Evolutionary conservation across 768 basidiomycete genomes (phyloP), one percentile per base, ranked within the genome.

Genomic region (Lentinula edodes): DNA sequence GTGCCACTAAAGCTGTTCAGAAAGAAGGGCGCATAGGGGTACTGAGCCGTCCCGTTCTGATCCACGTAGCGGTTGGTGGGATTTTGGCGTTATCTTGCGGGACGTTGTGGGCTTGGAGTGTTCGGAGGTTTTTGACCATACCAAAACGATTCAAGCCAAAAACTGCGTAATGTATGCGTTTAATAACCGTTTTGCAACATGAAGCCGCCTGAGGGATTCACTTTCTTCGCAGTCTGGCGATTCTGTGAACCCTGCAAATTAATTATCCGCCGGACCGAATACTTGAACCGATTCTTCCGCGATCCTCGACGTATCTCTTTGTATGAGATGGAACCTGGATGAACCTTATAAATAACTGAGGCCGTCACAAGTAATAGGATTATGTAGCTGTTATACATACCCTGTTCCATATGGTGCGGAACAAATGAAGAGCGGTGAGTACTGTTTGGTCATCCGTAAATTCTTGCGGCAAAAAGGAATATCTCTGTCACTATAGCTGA

Each of bases 61-160:
- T 68, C 6, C 76, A 80, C 67, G 58, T 80, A 7, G 70, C 63
- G 6, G 48, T 76, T 6, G 79, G 80, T 0, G 70, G 62, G 15
- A 41, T 61, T 0, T 41, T 74, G 28, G 74, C 69, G 1, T 34
- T 72, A 2, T 5, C 64, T 4, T 75, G 72, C 52, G 53, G 73
- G 5, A 65, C 52, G 41, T 65, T 66, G 6, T 77, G 75, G 75
- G 75, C 73, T 73, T 56, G 62, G 52, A 65, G 66, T 3, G 50
- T 68, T 45, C 65, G 70, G 48, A 63, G 42, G 35, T 43, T 35
- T 20, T 28, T 62, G 23, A 20, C 5, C 5, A 38, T 60, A 39
- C 34, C 46, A 5, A 28, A 23, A 51, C 41, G 35, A 18, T 46
- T 13, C 15, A 58, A 55, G 53, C 12, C 41, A 13, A 48, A 58